Evolutionary conservation across 345 rosid species (phyloP).

Genomic region (Trapa incisa): DNA sequence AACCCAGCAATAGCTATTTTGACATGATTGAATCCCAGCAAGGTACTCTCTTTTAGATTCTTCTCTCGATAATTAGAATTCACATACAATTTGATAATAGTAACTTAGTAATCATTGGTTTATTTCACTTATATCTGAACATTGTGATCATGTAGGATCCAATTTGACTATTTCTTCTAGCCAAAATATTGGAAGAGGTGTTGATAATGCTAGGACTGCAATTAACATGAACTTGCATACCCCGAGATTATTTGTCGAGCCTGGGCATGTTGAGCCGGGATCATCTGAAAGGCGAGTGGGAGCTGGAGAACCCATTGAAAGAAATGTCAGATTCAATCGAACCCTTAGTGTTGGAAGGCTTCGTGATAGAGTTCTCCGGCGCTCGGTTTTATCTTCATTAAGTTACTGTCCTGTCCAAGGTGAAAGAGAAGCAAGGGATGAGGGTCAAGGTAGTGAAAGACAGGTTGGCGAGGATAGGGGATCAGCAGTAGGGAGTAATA

Average conservation of each 20-base stretch:
- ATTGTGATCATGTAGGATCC: slow-evolving; percentile 11
- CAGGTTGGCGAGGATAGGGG: slow-evolving; percentile 20
- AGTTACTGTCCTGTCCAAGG: slow-evolving; percentile 41
- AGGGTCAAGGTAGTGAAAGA: slow-evolving; percentile 25
- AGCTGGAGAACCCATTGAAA: slow-evolving; percentile 55
- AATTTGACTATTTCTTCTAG: slow-evolving; percentile 16
- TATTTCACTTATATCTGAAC: slow-evolving; percentile 8
- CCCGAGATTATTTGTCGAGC: slow-evolving; percentile 22
- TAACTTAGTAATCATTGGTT: too few species aligned
- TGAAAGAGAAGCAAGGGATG: slow-evolving; percentile 36
- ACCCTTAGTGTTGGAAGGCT: slow-evolving; percentile 96
- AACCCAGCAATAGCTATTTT: slow-evolving; percentile 16
- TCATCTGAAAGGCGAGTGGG: slow-evolving; percentile 42
- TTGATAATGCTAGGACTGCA: slow-evolving; percentile 9
- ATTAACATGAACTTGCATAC: slow-evolving; percentile 24
- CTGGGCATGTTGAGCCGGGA: slow-evolving; percentile 32
- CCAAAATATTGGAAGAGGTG: not conserved
- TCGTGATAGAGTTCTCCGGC: slow-evolving; percentile 86
- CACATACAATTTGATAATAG: slow-evolving; percentile 11
- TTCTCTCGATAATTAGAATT: slow-evolving; percentile 10
- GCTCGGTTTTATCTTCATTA: slow-evolving; percentile 54
- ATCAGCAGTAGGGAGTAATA: slow-evolving; percentile 25
- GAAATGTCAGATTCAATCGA: slow-evolving; percentile 80
- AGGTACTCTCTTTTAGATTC: slow-evolving; percentile 8
- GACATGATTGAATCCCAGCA: slow-evolving; percentile 29